A percentile compares a stretch with the other conserved stretches of the same genome.
Conservation (phyloP, 768 basidiomycete genomes). For the Scleroderma bovista region DNA sequence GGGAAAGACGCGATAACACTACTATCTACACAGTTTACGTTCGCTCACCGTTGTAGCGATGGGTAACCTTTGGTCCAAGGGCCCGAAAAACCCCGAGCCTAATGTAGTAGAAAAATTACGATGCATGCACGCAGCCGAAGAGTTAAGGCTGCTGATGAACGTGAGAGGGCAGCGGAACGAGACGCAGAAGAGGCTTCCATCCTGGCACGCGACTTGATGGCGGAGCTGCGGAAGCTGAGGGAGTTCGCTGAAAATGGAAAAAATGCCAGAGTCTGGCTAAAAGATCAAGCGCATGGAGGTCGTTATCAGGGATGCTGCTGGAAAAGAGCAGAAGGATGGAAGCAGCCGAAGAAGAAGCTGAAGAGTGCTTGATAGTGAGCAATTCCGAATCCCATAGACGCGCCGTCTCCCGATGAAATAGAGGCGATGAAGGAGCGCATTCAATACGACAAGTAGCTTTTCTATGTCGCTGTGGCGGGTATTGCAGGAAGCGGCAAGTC, state of each 20-base stretch:
- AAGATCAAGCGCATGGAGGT: background rate
- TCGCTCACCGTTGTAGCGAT: too few species aligned
- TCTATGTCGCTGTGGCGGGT: conserved; percentile 31
- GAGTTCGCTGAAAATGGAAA: background rate
- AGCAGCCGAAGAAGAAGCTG: background rate
- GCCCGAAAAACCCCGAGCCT: background rate
- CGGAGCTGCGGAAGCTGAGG: too few species aligned
- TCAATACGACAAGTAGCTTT: conserved; percentile 19
- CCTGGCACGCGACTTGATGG: too few species aligned
- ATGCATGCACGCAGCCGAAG: background rate
- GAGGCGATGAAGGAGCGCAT: conserved; percentile 8
- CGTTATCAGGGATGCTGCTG: background rate
- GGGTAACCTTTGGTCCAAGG: too few species aligned
- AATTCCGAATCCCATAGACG: conserved; percentile 20
- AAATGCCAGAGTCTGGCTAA: background rate
- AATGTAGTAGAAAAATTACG: background rate
- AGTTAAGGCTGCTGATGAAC: background rate
- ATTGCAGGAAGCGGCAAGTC: conserved; percentile 32
- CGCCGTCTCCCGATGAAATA: conserved; percentile 16
- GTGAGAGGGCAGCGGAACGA: background rate
- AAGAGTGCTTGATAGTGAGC: conserved; percentile 14
- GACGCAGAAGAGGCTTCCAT: background rate
- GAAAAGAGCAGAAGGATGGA: background rate
- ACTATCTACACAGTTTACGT: too few species aligned
- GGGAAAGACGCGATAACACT: too few species aligned